Evolutionary conservation across 225 moss, liverwort and hornwort genomes (phyloP).

Genomic region (Sphagnum contortum): DNA sequence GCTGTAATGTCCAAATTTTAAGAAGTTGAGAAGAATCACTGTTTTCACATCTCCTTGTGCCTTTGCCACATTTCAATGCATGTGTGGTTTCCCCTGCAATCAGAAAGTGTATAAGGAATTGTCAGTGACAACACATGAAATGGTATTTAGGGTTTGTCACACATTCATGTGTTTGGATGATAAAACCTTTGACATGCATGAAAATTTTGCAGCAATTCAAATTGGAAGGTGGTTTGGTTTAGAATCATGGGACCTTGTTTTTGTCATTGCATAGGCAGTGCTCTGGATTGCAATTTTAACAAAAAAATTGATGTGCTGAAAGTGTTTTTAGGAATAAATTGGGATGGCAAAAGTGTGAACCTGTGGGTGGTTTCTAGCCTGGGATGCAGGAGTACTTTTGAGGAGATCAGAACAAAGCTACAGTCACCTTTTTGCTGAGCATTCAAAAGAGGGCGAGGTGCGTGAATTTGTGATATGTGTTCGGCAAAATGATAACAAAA

Average conservation of each 20-base stretch:
- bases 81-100: background rate
- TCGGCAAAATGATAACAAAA: slow-evolving; percentile 56
- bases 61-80: background rate
- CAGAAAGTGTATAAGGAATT: slow-evolving; percentile 4
- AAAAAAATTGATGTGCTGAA: slow-evolving; percentile 8
- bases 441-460: slow-evolving; percentile 68
- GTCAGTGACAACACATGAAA: too few relatives aligned
- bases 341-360: background rate
- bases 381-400: slow-evolving; percentile 69
- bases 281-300: background rate
- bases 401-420: slow-evolving; percentile 85
- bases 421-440: slow-evolving; percentile 53
- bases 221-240: background rate
- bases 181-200: too few relatives aligned
- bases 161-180: too few relatives aligned
- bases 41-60: background rate
- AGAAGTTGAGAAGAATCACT: too few relatives aligned
- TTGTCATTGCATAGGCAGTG: background rate
- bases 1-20: background rate
- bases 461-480: slow-evolving; percentile 94
- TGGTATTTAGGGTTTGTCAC: too few relatives aligned
- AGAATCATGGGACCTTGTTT: background rate
- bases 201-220: background rate
- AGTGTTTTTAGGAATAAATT: too few relatives aligned
- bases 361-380: slow-evolving; percentile 9